These are phyloP conservation scores for Aspergillus melleus DNA, from an alignment of 2,329 filamentous ascomycete species.

Conservation along the genomic window DNA sequence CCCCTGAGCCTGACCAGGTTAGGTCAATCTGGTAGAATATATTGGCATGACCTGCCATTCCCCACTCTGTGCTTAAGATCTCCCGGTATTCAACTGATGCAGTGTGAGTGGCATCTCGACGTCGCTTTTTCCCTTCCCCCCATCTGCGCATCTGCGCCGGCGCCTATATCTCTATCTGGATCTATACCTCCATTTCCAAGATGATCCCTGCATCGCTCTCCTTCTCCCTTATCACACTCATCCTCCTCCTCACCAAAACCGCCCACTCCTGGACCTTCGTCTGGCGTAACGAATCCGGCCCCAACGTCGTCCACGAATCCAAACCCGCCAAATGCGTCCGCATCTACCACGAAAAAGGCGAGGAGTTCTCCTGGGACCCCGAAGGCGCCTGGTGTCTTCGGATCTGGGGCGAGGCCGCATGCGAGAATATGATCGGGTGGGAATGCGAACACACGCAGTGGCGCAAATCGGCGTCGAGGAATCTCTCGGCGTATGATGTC, in stretches of 20 bases:
- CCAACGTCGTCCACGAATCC: conserved; percentile 2
- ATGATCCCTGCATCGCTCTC: conserved; percentile 6
- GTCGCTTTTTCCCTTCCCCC: too few relatives aligned
- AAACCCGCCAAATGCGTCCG: conserved; percentile 8
- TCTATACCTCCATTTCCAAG: not conserved
- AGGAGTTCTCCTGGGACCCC: conserved; percentile 13
- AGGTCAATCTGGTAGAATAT: too few relatives aligned
- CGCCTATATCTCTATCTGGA: too few relatives aligned
- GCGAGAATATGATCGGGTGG: conserved; percentile 5
- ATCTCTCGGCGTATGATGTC: conserved; percentile 16
- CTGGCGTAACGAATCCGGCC: conserved; percentile 16
- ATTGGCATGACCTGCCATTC: too few relatives aligned
- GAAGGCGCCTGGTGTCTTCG: conserved; percentile 17
- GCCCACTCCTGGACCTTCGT: conserved; percentile 13
- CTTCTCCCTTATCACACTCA: not conserved
- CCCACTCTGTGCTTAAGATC: too few relatives aligned
- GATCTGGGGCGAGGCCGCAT: conserved; percentile 11
- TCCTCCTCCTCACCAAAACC: not conserved
- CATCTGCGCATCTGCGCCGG: too few relatives aligned
- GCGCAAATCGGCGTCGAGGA: conserved; percentile 4
- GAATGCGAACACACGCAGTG: conserved; percentile 13
- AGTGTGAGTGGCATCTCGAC: too few relatives aligned
- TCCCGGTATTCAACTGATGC: too few relatives aligned
- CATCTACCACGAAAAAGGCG: conserved; percentile 15
- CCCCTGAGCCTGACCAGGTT: not conserved